Percentiles rank a stretch among this genome's conserved stretches.
Evolutionary conservation across 306 rosid genomes (phyloP).

Genomic region (Quercus aquifolioides): DNA sequence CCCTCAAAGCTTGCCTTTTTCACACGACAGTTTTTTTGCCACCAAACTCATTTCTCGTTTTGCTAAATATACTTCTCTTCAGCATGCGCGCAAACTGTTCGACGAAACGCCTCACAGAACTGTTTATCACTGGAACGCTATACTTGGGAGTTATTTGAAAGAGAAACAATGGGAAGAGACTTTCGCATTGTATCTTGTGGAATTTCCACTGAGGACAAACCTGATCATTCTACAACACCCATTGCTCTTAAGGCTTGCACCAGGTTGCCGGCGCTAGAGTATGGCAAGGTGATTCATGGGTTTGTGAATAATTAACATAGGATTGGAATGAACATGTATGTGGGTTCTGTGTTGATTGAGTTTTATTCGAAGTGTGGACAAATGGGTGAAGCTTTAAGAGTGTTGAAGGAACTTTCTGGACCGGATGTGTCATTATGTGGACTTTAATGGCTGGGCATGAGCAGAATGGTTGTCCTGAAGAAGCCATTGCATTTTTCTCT

Average conservation of each 20-base stretch:
- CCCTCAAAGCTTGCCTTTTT: constrained; percentile 46
- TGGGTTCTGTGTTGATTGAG: constrained; percentile 66
- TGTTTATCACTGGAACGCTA: constrained; percentile 59
- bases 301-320: constrained; percentile 43
- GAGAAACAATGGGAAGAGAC: constrained; percentile 53
- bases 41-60: constrained; percentile 53
- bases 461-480: constrained; percentile 48
- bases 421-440: constrained; percentile 75
- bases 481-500: constrained; percentile 56
- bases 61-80: constrained; percentile 37
- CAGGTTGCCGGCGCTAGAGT: constrained; percentile 32
- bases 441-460: constrained; percentile 74
- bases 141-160: constrained; percentile 49
- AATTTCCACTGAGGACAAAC: constrained; percentile 28
- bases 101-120: constrained; percentile 54
- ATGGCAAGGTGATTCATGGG: constrained; percentile 63
- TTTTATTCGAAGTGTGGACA: constrained; percentile 63
- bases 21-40: constrained; percentile 55
- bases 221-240: constrained; percentile 56
- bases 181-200: constrained; percentile 38
- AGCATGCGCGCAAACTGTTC: constrained; percentile 48
- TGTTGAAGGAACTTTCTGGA: constrained; percentile 46
- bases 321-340: constrained; percentile 52
- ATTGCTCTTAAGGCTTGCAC: constrained; percentile 66
- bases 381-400: constrained; percentile 52